Percentiles rank a stretch among this genome's conserved stretches.
These are phyloP conservation scores for Alternaria triticimaculans DNA, from an alignment of 2,329 filamentous ascomycete species.

Conservation along the genomic window DNA sequence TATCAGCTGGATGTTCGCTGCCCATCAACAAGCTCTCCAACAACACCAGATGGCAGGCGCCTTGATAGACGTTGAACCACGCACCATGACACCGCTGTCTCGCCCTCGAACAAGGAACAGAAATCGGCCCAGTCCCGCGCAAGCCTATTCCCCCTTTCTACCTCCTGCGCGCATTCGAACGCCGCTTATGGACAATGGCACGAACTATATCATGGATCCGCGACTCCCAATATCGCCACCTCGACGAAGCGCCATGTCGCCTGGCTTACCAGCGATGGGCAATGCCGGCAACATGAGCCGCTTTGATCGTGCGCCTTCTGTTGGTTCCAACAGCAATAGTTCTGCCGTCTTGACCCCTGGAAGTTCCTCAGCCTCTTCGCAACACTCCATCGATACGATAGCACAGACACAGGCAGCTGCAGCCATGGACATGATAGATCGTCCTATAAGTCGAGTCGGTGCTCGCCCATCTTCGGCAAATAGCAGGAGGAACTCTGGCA, in stretches of 20 bases:
- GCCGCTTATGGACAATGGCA: constrained; percentile 42
- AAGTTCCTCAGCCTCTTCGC: constrained; percentile 36
- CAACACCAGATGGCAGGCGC: constrained; percentile 40
- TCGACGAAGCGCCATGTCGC: constrained; percentile 33
- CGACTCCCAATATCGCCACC: constrained; percentile 42
- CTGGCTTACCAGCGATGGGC: constrained; percentile 23
- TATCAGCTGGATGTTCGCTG: constrained; percentile 52
- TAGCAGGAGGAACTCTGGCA: constrained; percentile 43
- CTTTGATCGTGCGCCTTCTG: constrained; percentile 36
- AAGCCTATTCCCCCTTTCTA: constrained; percentile 44
- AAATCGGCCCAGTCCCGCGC: constrained; percentile 47
- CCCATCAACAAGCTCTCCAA: constrained; percentile 48
- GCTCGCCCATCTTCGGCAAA: constrained; percentile 46
- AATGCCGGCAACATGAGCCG: constrained; percentile 19
- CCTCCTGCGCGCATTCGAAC: constrained; percentile 44
- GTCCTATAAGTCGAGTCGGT: constrained; percentile 46
- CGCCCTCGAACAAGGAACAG: constrained; percentile 50
- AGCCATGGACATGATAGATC: constrained; percentile 46
- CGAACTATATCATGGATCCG: constrained; percentile 26
- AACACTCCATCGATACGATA: constrained; percentile 34
- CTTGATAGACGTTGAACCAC: constrained; percentile 46
- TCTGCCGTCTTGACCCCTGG: constrained; percentile 39
- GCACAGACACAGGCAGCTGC: constrained; percentile 38
- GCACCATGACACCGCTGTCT: constrained; percentile 48
- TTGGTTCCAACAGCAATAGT: constrained; percentile 37